Evolutionary conservation across 208 protist species (phyloP).

Genomic region (Wallacemonas rigidus): DNA sequence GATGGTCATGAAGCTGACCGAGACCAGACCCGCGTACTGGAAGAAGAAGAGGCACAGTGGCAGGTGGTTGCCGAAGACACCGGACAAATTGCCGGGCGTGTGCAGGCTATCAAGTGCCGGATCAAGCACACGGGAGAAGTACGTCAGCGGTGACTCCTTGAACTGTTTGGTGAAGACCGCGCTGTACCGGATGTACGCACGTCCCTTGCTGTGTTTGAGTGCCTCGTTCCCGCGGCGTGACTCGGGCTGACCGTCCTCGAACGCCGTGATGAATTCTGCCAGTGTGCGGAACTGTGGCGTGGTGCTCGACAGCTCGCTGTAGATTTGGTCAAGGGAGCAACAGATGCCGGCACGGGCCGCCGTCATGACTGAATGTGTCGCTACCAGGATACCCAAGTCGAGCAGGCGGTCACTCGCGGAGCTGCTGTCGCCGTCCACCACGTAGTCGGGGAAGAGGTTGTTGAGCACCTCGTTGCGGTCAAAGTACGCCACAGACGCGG

Average conservation of each 20-base stretch:
- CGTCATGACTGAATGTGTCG: conserved; percentile 70
- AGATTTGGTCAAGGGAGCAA: conserved; percentile 47
- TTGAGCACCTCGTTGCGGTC: conserved; percentile 70
- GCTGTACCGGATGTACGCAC: conserved; percentile 80
- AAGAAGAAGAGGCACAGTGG: conserved; percentile 85
- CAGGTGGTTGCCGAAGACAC: conserved; percentile 76
- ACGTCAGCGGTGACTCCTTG: conserved; percentile 60
- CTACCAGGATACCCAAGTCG: conserved; percentile 77
- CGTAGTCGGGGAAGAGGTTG: conserved; percentile 66
- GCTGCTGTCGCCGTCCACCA: conserved; percentile 42
- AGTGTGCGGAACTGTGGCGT: conserved; percentile 50
- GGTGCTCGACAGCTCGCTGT: conserved; percentile 64
- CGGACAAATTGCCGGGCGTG: conserved; percentile 72
- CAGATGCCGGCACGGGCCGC: conserved; percentile 55
- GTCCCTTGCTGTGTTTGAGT: conserved; percentile 81
- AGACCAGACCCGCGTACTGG: conserved; percentile 78
- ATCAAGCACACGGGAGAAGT: conserved; percentile 76
- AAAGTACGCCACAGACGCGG: conserved; percentile 57
- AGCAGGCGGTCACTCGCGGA: conserved; percentile 76
- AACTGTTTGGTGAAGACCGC: conserved; percentile 63
- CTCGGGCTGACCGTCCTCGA: conserved; percentile 32
- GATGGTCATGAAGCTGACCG: conserved; percentile 80
- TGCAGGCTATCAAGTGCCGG: conserved; percentile 48
- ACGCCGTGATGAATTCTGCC: conserved; percentile 60
- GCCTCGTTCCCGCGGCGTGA: conserved; percentile 29